Percentiles rank a stretch among this genome's conserved stretches.
Evolutionary conservation across 768 basidiomycete genomes (phyloP).

Genomic region (Hygrophorus pudorinus): DNA sequence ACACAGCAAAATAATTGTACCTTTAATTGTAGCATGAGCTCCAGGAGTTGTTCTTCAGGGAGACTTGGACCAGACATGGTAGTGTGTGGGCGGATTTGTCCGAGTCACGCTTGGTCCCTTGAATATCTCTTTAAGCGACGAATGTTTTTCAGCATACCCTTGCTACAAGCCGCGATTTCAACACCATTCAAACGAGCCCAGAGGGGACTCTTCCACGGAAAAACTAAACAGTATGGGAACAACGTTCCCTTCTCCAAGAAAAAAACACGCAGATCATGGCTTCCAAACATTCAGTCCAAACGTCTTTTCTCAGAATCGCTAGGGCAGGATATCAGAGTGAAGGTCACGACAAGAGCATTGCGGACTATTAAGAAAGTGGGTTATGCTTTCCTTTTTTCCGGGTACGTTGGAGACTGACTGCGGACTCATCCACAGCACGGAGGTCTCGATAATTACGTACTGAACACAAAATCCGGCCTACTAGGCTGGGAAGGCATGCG

Average conservation of each 20-base stretch:
- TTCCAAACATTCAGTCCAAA: conserved; percentile 80
- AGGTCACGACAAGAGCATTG: conserved; percentile 67
- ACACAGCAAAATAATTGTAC: no score
- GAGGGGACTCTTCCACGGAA: conserved; percentile 76
- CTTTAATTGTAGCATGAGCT: conserved; percentile 69
- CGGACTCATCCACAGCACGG: conserved; percentile 35
- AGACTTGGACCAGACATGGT: conserved; percentile 42
- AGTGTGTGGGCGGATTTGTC: no score
- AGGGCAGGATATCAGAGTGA: conserved; percentile 46
- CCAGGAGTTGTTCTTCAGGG: conserved; percentile 59
- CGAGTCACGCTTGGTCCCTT: no score
- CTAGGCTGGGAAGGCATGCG: conserved; percentile 39
- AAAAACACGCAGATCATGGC: conserved; percentile 82
- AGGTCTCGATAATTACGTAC: conserved; percentile 63
- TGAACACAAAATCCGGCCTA: conserved; percentile 29
- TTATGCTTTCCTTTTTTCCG: background rate
- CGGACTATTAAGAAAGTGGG: conserved; percentile 77
- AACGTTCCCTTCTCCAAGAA: conserved; percentile 84
- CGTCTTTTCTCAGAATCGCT: conserved; percentile 59
- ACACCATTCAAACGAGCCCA: conserved; percentile 76
- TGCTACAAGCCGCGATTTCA: conserved; percentile 31
- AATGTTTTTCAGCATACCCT: conserved; percentile 21
- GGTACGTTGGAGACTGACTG: background rate
- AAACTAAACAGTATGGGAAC: conserved; percentile 73
- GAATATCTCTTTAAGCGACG: no score